phyloP scores from a whole-genome alignment of 2,329 filamentous ascomycete genomes.

The Zelopaecilomyces penicillatus region DNA sequence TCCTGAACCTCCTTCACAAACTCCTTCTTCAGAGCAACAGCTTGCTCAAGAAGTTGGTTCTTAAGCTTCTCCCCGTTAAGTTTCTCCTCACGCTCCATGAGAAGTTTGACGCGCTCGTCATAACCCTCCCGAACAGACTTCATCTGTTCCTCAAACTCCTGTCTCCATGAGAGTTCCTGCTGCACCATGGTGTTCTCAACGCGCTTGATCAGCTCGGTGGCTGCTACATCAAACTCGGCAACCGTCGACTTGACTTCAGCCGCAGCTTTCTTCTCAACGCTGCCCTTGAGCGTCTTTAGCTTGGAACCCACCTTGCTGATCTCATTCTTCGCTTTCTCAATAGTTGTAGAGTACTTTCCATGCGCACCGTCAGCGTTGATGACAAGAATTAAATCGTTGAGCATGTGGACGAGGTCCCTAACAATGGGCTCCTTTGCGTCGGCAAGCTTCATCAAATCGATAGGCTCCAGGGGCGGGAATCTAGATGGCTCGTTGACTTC shows the following conservation, averaged over 20 bases:
- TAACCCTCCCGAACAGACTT: constrained; percentile 70
- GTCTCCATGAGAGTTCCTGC: constrained; percentile 75
- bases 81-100: constrained; percentile 71
- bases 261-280: constrained; percentile 62
- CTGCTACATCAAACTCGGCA: constrained; percentile 76
- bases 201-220: constrained; percentile 78
- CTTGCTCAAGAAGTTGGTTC: constrained; percentile 85
- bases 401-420: constrained; percentile 86
- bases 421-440: constrained; percentile 79
- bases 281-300: constrained; percentile 64
- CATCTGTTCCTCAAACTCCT: constrained; percentile 82
- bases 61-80: constrained; percentile 74
- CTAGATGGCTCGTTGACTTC: constrained; percentile 59
- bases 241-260: constrained; percentile 64
- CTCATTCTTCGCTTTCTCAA: constrained; percentile 79
- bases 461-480: constrained; percentile 56
- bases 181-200: constrained; percentile 74
- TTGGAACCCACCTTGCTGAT: constrained; percentile 69
- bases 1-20: constrained; percentile 71
- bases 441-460: constrained; percentile 69
- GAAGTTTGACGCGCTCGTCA: constrained; percentile 67
- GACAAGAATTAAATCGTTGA: constrained; percentile 92
- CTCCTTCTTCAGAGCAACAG: constrained; percentile 75
- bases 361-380: constrained; percentile 80
- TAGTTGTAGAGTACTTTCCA: constrained; percentile 66